Conservation (phyloP, 2,329 filamentous ascomycete species). For the Fusarium scirpi region DNA sequence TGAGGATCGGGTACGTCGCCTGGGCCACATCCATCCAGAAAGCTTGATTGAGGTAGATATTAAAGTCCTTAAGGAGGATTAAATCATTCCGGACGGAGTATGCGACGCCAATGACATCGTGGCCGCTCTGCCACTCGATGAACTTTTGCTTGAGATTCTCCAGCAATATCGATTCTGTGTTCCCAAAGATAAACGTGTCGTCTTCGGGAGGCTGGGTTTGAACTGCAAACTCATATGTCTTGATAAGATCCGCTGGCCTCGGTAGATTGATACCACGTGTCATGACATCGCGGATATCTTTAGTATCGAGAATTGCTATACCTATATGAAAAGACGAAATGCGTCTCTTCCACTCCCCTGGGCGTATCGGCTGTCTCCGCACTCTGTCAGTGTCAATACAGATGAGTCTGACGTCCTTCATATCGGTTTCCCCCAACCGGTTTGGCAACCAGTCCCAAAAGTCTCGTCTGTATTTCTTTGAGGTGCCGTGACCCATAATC, state of each 20-base stretch:
- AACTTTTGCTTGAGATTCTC: neutral
- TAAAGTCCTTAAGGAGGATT: neutral
- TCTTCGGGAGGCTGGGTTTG: neutral
- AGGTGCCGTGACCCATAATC: slow-evolving; percentile 1
- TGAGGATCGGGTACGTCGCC: slow-evolving; percentile 9
- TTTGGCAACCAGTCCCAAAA: neutral
- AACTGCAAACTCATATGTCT: slow-evolving; percentile 19
- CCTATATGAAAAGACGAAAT: slow-evolving; percentile 21
- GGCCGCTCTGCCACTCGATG: neutral
- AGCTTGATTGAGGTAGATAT: neutral
- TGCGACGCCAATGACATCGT: slow-evolving; percentile 1
- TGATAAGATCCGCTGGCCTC: slow-evolving; percentile 1
- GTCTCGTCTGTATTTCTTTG: neutral
- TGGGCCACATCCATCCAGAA: slow-evolving; percentile 13
- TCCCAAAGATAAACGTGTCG: slow-evolving; percentile 13
- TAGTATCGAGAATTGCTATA: slow-evolving; percentile 27
- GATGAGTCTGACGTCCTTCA: slow-evolving; percentile 24
- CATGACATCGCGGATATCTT: neutral
- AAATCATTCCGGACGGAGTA: slow-evolving; percentile 11
- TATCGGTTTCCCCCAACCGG: neutral
- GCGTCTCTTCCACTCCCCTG: neutral
- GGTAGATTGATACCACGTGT: neutral
- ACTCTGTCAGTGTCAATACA: slow-evolving; percentile 12
- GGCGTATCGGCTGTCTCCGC: neutral
- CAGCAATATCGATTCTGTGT: slow-evolving; percentile 9